Conservation (phyloP, 768 basidiomycete genomes). For the Leccinum disarticulatum region DNA sequence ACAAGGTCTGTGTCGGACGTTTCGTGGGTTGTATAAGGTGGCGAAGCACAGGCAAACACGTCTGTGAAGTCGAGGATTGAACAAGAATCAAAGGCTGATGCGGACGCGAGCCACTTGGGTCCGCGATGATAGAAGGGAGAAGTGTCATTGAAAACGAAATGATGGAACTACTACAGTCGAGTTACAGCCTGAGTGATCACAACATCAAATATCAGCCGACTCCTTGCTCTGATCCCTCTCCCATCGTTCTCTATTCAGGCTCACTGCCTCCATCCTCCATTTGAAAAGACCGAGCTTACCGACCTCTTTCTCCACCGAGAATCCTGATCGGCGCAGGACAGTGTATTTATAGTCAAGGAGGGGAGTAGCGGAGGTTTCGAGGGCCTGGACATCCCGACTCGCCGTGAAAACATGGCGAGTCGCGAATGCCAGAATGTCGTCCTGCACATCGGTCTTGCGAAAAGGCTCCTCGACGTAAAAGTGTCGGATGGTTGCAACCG, state of each 20-base stretch:
- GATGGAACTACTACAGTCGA: not conserved
- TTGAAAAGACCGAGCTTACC: conserved; percentile 52
- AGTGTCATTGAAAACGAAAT: conserved; percentile 22
- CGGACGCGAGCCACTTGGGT: conserved; percentile 20
- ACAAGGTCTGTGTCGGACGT: conserved; percentile 31
- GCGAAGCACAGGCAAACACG: conserved; percentile 54
- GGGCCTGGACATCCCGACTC: conserved; percentile 40
- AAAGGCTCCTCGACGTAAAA: conserved; percentile 71
- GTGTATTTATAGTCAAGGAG: conserved; percentile 51
- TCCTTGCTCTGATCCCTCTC: conserved; percentile 27
- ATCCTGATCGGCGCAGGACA: conserved; percentile 48
- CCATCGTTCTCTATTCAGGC: conserved; percentile 49
- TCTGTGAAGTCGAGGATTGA: conserved; percentile 61
- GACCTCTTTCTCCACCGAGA: conserved; percentile 43
- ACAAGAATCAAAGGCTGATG: conserved; percentile 51
- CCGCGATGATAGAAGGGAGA: conserved; percentile 30
- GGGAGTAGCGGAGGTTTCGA: conserved; percentile 49
- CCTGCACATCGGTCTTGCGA: conserved; percentile 54
- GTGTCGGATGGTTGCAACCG: conserved; percentile 67
- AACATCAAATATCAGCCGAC: conserved; percentile 11
- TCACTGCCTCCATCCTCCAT: conserved; percentile 52
- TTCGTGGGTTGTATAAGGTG: conserved; percentile 37
- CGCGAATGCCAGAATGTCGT: conserved; percentile 65
- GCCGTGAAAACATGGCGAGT: conserved; percentile 54
- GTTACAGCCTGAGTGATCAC: not conserved